Percentiles rank a stretch among this genome's conserved stretches.
Conservation (phyloP, 306 rosid species). For the Cyamopsis tetragonoloba region DNA sequence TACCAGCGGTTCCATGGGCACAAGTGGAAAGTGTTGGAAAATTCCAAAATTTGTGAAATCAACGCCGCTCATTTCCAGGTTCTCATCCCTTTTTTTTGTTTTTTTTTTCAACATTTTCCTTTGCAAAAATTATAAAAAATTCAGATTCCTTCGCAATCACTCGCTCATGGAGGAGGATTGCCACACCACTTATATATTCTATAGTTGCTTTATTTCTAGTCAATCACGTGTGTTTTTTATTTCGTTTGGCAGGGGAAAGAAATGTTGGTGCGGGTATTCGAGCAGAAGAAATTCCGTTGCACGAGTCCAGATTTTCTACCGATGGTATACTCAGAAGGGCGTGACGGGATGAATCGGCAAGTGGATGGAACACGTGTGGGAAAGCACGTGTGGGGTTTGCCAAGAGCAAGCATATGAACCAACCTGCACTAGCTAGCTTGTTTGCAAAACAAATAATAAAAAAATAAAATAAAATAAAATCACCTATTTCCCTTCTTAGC, state of each 20-base stretch:
- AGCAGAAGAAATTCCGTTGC: slow-evolving; percentile 43
- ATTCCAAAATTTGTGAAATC: slow-evolving; percentile 45
- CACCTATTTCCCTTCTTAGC: too few species aligned
- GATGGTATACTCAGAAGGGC: slow-evolving; percentile 13
- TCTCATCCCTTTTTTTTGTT: background rate
- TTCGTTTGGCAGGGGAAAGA: slow-evolving; percentile 37
- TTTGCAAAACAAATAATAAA: background rate
- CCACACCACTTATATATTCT: too few species aligned
- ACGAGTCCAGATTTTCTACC: slow-evolving; percentile 39
- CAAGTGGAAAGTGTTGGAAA: slow-evolving; percentile 31
- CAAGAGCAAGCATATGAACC: background rate
- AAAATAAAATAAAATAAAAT: too few species aligned
- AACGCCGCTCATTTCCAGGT: slow-evolving; percentile 29
- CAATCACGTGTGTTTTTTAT: background rate
- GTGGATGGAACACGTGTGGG: slow-evolving; percentile 11
- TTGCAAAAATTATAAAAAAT: too few species aligned
- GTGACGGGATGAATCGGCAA: slow-evolving; percentile 36
- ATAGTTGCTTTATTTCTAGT: too few species aligned
- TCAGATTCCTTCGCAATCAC: too few species aligned
- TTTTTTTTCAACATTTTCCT: too few species aligned
- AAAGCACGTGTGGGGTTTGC: slow-evolving; percentile 17
- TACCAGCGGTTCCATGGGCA: slow-evolving; percentile 11
- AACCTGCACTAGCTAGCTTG: background rate
- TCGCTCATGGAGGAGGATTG: too few species aligned
- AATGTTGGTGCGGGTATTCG: slow-evolving; percentile 17